These are phyloP conservation scores for Actinomortierella ambigua DNA, from an alignment of 371 early-diverging fungal species.

Conservation along the genomic window DNA sequence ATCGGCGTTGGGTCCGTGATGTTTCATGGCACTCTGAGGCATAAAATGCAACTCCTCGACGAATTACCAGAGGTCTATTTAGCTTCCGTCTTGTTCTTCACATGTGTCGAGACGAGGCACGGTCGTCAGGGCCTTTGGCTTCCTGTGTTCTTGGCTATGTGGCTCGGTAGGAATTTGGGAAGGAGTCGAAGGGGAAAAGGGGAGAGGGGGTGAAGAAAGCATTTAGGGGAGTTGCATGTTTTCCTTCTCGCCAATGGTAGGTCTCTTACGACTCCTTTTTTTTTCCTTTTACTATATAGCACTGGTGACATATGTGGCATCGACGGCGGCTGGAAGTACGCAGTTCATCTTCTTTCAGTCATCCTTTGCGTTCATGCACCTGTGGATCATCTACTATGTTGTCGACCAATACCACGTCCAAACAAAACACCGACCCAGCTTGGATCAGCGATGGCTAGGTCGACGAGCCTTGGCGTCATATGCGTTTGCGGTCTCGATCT, in stretches of 20 bases:
- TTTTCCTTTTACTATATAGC: no score
- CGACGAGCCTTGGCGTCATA: slow-evolving; percentile 46
- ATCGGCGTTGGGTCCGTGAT: slow-evolving; percentile 32
- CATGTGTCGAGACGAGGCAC: slow-evolving; percentile 28
- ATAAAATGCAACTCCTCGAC: slow-evolving; percentile 46
- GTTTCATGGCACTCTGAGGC: slow-evolving; percentile 39
- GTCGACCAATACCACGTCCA: no score
- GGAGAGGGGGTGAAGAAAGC: no score
- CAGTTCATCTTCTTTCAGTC: no score
- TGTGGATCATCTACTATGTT: no score
- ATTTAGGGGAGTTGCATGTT: no score
- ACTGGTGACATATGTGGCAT: no score
- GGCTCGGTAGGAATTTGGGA: slow-evolving; percentile 34
- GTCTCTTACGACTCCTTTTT: no score
- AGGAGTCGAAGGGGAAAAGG: no score
- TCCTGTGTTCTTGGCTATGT: slow-evolving; percentile 18
- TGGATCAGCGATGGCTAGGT: slow-evolving; percentile 29
- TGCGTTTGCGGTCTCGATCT: slow-evolving; percentile 46
- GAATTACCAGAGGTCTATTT: slow-evolving; percentile 41
- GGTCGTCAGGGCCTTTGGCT: slow-evolving; percentile 33
- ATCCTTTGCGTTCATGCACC: no score
- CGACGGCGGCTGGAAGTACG: no score
- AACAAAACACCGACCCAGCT: slow-evolving; percentile 3
- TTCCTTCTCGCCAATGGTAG: no score
- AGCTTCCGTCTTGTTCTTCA: slow-evolving; percentile 33